Evolutionary conservation across 306 rosid genomes (phyloP).

Genomic region (Ziziphus jujuba): DNA sequence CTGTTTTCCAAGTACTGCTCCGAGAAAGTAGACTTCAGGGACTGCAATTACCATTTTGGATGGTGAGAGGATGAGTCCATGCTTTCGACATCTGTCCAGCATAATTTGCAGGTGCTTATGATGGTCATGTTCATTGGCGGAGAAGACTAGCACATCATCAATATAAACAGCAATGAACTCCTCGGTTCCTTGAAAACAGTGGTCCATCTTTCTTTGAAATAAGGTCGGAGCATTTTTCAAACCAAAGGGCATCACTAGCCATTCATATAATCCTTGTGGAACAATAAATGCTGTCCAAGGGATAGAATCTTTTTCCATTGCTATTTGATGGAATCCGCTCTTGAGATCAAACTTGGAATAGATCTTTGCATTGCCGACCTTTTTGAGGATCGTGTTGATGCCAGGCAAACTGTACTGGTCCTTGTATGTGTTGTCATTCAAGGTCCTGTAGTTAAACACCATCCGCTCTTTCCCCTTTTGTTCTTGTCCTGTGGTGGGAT

Average conservation of each 20-base stretch:
- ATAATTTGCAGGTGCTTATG: neutral
- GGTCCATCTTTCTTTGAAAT: neutral
- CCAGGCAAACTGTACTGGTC: neutral
- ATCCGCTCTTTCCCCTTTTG: neutral
- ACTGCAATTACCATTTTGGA: too few relatives aligned
- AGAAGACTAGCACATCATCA: slow-evolving; percentile 2
- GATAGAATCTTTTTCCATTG: neutral
- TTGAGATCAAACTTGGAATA: neutral
- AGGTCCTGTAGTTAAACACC: neutral
- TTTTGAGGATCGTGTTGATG: neutral
- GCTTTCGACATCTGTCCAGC: neutral
- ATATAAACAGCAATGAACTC: neutral
- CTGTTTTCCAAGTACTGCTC: too few relatives aligned
- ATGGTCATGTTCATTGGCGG: neutral
- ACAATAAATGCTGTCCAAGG: neutral
- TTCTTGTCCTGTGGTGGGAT: neutral
- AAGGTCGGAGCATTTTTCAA: neutral
- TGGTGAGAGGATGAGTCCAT: neutral
- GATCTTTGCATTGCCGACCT: neutral
- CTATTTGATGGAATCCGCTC: neutral
- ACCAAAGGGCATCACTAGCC: neutral
- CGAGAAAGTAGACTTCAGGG: too few relatives aligned
- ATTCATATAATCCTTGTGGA: neutral
- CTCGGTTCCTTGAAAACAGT: neutral
- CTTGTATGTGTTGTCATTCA: neutral